phyloP scores from a whole-genome alignment of 768 basidiomycete genomes.

The Butyriboletus loyo region DNA sequence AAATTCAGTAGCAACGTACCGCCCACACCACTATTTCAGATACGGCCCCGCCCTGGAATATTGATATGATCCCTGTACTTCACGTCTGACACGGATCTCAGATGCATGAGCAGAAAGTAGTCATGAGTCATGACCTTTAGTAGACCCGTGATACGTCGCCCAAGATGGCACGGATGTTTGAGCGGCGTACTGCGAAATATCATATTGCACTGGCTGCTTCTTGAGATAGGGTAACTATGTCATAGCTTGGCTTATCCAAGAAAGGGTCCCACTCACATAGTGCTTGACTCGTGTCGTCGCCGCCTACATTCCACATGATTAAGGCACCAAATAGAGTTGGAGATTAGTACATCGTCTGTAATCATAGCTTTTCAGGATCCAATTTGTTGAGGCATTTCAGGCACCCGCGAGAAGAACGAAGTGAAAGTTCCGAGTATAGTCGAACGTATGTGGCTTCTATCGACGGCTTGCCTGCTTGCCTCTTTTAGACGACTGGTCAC shows the following conservation, averaged over 20 bases:
- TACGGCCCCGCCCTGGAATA: not conserved
- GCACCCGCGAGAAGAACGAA: not conserved
- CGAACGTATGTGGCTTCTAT: not conserved
- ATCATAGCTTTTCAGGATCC: not conserved
- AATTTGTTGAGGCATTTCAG: not conserved
- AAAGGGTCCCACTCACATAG: not conserved
- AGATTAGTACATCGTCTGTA: not conserved
- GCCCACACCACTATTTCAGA: not conserved
- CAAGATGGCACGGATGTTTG: not conserved
- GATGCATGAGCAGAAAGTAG: not conserved
- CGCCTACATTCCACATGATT: not conserved
- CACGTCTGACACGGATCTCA: not conserved
- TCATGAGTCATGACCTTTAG: not conserved
- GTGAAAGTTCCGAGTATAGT: not conserved
- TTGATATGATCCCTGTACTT: not conserved
- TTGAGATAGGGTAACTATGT: not conserved
- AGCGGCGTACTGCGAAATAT: not conserved
- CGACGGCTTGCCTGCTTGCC: too few relatives aligned
- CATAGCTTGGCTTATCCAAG: not conserved
- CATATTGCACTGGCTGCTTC: not conserved
- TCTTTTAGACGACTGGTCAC: too few relatives aligned
- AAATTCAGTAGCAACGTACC: not conserved
- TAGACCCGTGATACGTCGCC: not conserved
- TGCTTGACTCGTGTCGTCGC: not conserved
- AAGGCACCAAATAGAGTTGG: conserved; percentile 12